phyloP scores from a whole-genome alignment of 75 land plant species.

The Sequoiadendron giganteum region DNA sequence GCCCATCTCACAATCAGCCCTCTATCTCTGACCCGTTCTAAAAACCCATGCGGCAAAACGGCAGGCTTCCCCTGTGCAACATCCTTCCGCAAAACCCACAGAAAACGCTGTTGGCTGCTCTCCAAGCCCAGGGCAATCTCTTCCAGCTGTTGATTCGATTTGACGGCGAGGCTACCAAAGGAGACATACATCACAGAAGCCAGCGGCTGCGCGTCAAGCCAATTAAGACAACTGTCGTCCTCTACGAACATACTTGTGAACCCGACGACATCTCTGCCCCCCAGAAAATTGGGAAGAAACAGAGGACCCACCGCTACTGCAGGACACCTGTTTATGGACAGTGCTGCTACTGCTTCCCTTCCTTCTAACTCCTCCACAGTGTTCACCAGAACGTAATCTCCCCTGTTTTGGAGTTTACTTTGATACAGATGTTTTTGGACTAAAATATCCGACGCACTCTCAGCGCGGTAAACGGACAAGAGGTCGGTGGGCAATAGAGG shows the following conservation, averaged over 20 bases:
- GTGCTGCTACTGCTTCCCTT: background rate
- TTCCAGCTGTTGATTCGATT: conserved; percentile 27
- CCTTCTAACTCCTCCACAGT: background rate
- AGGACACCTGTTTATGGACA: background rate
- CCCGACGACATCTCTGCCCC: background rate
- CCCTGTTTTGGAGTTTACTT: background rate
- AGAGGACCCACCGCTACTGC: background rate
- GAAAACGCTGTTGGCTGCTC: conserved; percentile 33
- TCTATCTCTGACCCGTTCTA: background rate
- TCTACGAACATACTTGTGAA: background rate
- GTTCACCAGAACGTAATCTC: background rate
- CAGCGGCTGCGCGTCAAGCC: conserved; percentile 46
- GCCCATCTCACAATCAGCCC: background rate
- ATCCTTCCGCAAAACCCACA: conserved; percentile 49
- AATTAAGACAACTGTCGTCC: conserved; percentile 14
- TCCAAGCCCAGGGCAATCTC: conserved; percentile 63
- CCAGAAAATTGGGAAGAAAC: background rate
- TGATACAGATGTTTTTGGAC: background rate
- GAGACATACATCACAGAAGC: conserved; percentile 57
- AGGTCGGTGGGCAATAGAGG: background rate
- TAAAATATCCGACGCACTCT: background rate
- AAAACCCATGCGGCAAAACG: background rate
- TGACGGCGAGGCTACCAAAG: conserved; percentile 18
- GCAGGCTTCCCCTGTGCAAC: background rate
- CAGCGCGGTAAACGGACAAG: background rate